Conservation (phyloP, 2,329 filamentous ascomycete species). For the Neurospora sp. region DNA sequence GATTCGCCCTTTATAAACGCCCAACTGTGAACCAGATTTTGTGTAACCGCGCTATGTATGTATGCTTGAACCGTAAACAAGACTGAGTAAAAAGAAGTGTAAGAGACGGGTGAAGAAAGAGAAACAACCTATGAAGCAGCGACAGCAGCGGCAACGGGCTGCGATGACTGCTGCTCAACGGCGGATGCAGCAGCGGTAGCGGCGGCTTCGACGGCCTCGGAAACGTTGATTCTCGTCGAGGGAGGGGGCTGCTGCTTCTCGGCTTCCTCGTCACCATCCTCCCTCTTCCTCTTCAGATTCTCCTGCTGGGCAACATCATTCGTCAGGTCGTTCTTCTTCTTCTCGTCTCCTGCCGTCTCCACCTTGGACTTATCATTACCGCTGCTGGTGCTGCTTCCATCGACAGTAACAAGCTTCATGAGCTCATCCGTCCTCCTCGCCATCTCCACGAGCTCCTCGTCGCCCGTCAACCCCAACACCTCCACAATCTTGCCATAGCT, state of each 20-base stretch:
- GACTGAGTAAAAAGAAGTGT: background rate
- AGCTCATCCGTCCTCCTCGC: conserved; percentile 57
- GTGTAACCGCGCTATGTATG: background rate
- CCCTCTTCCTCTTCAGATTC: conserved; percentile 4
- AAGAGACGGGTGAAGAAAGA: background rate
- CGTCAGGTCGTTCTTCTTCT: background rate
- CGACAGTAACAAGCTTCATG: conserved; percentile 47
- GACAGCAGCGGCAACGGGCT: background rate
- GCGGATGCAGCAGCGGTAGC: background rate
- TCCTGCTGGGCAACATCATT: background rate
- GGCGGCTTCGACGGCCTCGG: background rate
- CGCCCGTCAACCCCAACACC: conserved; percentile 43
- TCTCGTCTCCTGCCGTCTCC: conserved; percentile 13
- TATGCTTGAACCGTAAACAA: background rate
- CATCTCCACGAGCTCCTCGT: conserved; percentile 46
- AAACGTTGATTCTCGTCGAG: background rate
- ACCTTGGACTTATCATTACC: conserved; percentile 17
- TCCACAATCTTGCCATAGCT: conserved; percentile 62
- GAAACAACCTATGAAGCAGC: background rate
- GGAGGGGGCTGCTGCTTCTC: conserved; percentile 4
- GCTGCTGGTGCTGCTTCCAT: conserved; percentile 17
- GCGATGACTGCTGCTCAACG: background rate
- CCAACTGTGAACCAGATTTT: background rate
- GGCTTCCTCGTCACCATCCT: background rate
- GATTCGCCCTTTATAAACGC: background rate